Evolutionary conservation across 1,284 basidiomycete genomes (phyloP).

Genomic region (Sphaerobolus stellatus): DNA sequence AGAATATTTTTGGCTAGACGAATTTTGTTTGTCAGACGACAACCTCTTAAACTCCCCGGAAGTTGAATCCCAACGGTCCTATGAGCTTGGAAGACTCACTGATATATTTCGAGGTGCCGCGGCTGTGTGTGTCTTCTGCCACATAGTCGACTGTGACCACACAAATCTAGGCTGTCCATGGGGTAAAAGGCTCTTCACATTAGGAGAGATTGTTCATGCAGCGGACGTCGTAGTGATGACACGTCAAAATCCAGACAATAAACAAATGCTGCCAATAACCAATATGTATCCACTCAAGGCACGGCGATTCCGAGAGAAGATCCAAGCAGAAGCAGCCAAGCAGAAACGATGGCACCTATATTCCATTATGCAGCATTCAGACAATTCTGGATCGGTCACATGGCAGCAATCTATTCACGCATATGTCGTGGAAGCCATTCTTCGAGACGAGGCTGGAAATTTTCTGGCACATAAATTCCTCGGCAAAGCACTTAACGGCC

Average conservation of each 20-base stretch:
- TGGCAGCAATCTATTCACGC: slow-evolving; percentile 29
- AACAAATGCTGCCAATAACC: neutral
- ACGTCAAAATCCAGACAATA: no score
- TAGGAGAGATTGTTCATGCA: slow-evolving; percentile 26
- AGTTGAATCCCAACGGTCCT: neutral
- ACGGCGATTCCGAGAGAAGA: slow-evolving; percentile 17
- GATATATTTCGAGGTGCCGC: slow-evolving; percentile 25
- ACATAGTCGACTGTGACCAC: slow-evolving; percentile 23
- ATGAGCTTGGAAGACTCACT: slow-evolving; percentile 22
- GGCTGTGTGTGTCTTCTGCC: slow-evolving; percentile 25
- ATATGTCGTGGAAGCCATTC: slow-evolving; percentile 25
- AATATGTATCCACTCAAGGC: slow-evolving; percentile 2
- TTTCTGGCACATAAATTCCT: slow-evolving; percentile 20
- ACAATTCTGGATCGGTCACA: slow-evolving; percentile 20
- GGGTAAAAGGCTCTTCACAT: slow-evolving; percentile 24
- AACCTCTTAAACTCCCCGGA: no score
- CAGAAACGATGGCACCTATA: slow-evolving; percentile 25
- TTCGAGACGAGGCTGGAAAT: slow-evolving; percentile 18
- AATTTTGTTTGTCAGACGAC: slow-evolving; percentile 24
- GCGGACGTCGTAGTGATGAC: slow-evolving; percentile 18
- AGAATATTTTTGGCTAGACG: slow-evolving; percentile 27
- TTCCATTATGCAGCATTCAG: slow-evolving; percentile 23
- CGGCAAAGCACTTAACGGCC: slow-evolving; percentile 26
- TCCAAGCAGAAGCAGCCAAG: slow-evolving; percentile 19
- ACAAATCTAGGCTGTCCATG: slow-evolving; percentile 21